Conservation (phyloP, 495 filamentous ascomycete genomes). For the Podospora pseudocomata region DNA sequence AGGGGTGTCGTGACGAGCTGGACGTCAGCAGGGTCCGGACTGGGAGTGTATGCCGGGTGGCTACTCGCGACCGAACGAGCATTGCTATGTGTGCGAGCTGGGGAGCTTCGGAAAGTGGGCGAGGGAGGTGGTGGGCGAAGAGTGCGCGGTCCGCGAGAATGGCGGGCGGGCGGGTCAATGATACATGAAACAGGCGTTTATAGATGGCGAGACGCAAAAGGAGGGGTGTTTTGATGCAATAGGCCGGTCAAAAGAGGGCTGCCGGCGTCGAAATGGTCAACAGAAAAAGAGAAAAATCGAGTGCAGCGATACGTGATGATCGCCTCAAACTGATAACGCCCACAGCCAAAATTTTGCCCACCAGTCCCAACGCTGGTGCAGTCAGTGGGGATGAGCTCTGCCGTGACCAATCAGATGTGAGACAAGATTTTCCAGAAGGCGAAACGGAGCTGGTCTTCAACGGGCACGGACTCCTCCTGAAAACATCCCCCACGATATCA, state of each 20-base stretch:
- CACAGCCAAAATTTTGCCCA: not conserved
- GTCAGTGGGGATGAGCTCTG: not conserved
- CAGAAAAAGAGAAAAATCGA: conserved; percentile 6
- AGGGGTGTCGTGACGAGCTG: not conserved
- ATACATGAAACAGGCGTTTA: conserved; percentile 19
- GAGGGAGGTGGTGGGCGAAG: not conserved
- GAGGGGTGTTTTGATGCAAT: not conserved
- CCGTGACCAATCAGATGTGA: too few relatives aligned
- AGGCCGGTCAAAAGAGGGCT: not conserved
- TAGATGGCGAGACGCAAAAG: not conserved
- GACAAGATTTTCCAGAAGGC: too few relatives aligned
- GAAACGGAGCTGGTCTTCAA: too few relatives aligned
- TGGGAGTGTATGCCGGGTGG: conserved; percentile 20
- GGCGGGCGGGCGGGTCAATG: conserved; percentile 8
- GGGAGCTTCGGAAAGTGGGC: not conserved
- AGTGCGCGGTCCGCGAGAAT: conserved; percentile 11
- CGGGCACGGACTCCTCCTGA: not conserved
- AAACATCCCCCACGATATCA: not conserved
- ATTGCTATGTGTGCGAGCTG: conserved; percentile 16
- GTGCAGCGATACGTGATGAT: conserved; percentile 8
- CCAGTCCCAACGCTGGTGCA: not conserved
- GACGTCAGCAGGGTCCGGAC: conserved; percentile 23
- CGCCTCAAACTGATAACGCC: not conserved
- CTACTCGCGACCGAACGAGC: conserved; percentile 26
- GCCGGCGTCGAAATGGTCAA: not conserved